phyloP scores from a whole-genome alignment of 768 basidiomycete species.

The Phlegmacium glaucopus region DNA sequence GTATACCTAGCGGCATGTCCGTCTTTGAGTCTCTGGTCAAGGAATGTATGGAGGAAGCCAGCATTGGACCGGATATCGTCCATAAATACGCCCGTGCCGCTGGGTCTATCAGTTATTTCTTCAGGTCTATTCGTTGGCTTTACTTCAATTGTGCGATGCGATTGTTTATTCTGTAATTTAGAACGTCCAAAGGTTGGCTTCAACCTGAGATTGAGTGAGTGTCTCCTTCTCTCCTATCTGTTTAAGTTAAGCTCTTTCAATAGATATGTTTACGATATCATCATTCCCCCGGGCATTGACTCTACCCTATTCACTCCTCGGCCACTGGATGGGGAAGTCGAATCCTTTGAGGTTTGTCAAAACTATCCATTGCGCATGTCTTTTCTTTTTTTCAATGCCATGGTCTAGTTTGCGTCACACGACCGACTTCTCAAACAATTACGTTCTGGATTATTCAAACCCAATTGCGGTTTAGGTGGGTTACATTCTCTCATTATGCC shows the following conservation, averaged over 20 bases:
- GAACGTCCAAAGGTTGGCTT: slow-evolving; percentile 70
- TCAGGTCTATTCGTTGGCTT: slow-evolving; percentile 38
- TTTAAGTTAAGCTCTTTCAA: neutral
- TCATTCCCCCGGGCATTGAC: slow-evolving; percentile 52
- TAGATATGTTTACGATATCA: slow-evolving; percentile 85
- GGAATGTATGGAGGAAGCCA: slow-evolving; percentile 94
- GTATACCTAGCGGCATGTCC: slow-evolving; percentile 78
- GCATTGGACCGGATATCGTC: slow-evolving; percentile 64
- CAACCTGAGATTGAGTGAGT: slow-evolving; percentile 84
- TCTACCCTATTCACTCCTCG: slow-evolving; percentile 54
- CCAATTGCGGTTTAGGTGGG: slow-evolving; percentile 85
- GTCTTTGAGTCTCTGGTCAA: slow-evolving; percentile 78
- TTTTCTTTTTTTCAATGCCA: neutral
- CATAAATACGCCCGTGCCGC: slow-evolving; percentile 52
- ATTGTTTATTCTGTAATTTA: slow-evolving; percentile 15
- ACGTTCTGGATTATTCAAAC: slow-evolving; percentile 76
- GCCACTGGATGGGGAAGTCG: slow-evolving; percentile 91
- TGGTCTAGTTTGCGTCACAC: slow-evolving; percentile 63
- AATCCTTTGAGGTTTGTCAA: slow-evolving; percentile 73
- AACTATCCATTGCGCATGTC: neutral
- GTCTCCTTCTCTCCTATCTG: neutral
- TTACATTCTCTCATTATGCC: slow-evolving; percentile 2
- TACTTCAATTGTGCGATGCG: neutral
- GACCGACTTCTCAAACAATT: slow-evolving; percentile 62
- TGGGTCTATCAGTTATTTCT: slow-evolving; percentile 83